Evolutionary conservation across 2,329 filamentous ascomycete genomes (phyloP).

Genomic region (Pyricularia sp.): DNA sequence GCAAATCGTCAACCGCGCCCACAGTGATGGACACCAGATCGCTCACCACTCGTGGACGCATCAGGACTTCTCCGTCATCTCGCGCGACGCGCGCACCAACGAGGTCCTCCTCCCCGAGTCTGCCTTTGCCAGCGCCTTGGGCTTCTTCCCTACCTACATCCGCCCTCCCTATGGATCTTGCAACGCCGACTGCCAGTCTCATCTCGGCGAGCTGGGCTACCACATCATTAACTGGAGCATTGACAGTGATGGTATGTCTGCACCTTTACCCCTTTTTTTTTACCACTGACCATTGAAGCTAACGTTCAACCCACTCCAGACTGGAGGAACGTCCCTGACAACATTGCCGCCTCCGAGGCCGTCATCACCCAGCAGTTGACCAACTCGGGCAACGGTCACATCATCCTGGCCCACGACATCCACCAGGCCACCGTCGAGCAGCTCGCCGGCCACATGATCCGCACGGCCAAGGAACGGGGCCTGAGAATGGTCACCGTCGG

Average conservation of each 20-base stretch:
- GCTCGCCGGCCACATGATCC: conserved; percentile 29
- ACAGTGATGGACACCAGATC: conserved; percentile 25
- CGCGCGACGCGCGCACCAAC: conserved; percentile 16
- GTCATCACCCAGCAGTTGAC: background rate
- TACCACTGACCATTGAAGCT: background rate
- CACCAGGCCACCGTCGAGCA: conserved; percentile 29
- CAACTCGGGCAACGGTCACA: background rate
- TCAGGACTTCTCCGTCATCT: conserved; percentile 18
- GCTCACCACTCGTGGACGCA: conserved; percentile 28
- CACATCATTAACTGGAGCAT: conserved; percentile 19
- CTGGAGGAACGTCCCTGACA: conserved; percentile 8
- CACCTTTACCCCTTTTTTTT: background rate
- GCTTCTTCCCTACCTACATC: conserved; percentile 27
- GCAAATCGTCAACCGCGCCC: conserved; percentile 25
- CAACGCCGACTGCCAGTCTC: conserved; percentile 11
- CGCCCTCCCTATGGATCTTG: conserved; percentile 23
- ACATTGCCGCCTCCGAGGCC: background rate
- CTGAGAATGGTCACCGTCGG: conserved; percentile 33
- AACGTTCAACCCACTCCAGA: conserved; percentile 6
- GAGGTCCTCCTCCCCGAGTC: conserved; percentile 31
- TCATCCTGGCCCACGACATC: conserved; percentile 26
- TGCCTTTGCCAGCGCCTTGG: conserved; percentile 21
- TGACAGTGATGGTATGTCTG: conserved; percentile 11
- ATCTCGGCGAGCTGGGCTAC: conserved; percentile 19
- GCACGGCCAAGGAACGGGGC: conserved; percentile 21